Evolutionary conservation across 805 yeast species (phyloP).

Genomic region (Dipodascus geniculatus): DNA sequence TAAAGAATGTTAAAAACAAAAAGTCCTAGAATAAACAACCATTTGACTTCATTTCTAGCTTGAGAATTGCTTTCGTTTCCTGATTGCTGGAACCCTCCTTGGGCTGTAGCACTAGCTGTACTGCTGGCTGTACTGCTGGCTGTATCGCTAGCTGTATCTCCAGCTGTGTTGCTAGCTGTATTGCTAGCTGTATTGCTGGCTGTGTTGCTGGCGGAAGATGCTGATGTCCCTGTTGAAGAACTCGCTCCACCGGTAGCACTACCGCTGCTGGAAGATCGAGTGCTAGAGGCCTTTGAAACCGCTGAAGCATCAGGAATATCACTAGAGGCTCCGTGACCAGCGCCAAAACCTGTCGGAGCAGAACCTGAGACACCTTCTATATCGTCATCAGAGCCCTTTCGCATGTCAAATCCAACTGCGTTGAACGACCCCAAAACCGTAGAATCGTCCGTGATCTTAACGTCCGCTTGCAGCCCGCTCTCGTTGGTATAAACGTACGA

Average conservation of each 20-base stretch:
- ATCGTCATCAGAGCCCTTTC: conserved; percentile 9
- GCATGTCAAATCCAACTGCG: conserved; percentile 50
- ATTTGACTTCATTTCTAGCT: not conserved
- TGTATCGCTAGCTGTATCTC: too few species aligned
- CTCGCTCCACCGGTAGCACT: too few species aligned
- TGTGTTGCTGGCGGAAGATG: too few species aligned
- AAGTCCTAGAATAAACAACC: not conserved
- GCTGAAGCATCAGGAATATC: conserved; percentile 9
- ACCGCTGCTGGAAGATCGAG: too few species aligned
- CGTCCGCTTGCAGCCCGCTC: conserved; percentile 32
- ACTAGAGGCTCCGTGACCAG: conserved; percentile 1
- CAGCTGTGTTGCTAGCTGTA: too few species aligned
- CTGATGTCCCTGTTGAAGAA: too few species aligned
- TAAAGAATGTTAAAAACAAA: not conserved
- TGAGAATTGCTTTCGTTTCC: not conserved
- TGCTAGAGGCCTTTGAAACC: conserved; percentile 2
- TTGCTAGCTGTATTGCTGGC: too few species aligned
- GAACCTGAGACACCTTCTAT: conserved; percentile 6
- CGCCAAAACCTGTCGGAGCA: conserved; percentile 6
- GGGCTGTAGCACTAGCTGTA: too few species aligned
- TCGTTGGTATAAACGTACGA: conserved; percentile 45
- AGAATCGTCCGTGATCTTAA: conserved; percentile 51
- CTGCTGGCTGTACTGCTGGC: too few species aligned
- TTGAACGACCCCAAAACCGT: conserved; percentile 48
- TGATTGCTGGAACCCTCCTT: not conserved